These are phyloP conservation scores for Cyclotella cryptica DNA, from an alignment of 108 stramenopile genomes.

Conservation along the genomic window DNA sequence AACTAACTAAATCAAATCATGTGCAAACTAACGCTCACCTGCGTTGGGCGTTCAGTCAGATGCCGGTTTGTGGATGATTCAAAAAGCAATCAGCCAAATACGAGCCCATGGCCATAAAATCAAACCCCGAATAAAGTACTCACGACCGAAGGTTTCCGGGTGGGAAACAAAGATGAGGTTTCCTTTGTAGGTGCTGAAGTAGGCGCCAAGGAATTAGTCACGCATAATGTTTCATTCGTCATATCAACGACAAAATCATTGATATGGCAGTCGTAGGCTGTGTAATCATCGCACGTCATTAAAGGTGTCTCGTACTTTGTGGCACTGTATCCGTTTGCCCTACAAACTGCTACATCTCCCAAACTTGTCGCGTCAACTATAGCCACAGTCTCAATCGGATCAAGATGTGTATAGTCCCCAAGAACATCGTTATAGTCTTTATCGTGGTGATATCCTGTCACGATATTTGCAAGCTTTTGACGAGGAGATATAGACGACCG, in stretches of 20 bases:
- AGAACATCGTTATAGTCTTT: background rate
- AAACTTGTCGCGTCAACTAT: background rate
- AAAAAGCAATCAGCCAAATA: too few relatives aligned
- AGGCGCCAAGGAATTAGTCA: too few relatives aligned
- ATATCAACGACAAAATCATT: conserved; percentile 3
- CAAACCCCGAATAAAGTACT: too few relatives aligned
- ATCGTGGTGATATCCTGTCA: background rate
- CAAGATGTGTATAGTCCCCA: background rate
- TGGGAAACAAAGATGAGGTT: too few relatives aligned
- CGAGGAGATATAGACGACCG: background rate
- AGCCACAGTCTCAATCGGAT: background rate
- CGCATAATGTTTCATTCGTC: too few relatives aligned
- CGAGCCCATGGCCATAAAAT: too few relatives aligned
- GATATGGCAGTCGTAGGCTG: background rate
- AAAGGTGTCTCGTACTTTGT: background rate
- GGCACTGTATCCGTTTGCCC: background rate
- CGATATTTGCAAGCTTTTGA: background rate
- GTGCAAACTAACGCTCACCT: too few relatives aligned
- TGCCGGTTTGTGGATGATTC: too few relatives aligned
- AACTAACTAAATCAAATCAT: too few relatives aligned
- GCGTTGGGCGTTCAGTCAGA: too few relatives aligned
- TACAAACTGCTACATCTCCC: background rate
- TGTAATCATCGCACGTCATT: background rate
- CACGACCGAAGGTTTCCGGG: too few relatives aligned
- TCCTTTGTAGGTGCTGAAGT: too few relatives aligned